Percentiles rank a stretch among this genome's conserved stretches.
These are phyloP conservation scores for Acephala macrosclerotiorum DNA, from an alignment of 2,329 filamentous ascomycete species.

Conservation along the genomic window DNA sequence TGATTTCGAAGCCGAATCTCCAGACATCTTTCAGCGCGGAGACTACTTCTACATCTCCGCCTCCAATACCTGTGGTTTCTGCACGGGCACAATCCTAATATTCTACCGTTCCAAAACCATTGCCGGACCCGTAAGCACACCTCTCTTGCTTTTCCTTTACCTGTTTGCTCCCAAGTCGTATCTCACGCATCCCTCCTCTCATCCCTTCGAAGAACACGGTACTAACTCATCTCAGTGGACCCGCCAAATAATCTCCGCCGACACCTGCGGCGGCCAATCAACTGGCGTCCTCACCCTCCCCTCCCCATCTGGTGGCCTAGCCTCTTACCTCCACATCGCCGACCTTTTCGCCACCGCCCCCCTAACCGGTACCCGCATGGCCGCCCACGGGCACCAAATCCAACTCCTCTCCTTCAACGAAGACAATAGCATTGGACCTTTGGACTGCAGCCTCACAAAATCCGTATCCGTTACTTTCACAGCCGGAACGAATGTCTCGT, in stretches of 20 bases:
- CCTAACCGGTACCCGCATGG: conserved; percentile 30
- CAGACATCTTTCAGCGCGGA: conserved; percentile 36
- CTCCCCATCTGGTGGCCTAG: conserved; percentile 15
- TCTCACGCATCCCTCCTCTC: too few relatives aligned
- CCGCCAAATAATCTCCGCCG: conserved; percentile 35
- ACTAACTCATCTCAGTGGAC: too few relatives aligned
- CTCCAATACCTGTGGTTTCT: conserved; percentile 40
- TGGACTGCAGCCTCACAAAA: conserved; percentile 28
- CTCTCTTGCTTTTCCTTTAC: too few relatives aligned
- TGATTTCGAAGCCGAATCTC: conserved; percentile 35
- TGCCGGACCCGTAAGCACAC: too few relatives aligned
- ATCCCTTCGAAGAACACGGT: too few relatives aligned
- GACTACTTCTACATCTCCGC: conserved; percentile 38
- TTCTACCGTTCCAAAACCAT: conserved; percentile 33
- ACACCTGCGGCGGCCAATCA: conserved; percentile 38
- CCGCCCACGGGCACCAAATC: conserved; percentile 34
- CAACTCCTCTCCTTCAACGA: conserved; percentile 28
- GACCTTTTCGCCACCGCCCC: conserved; percentile 33
- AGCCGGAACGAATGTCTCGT: conserved; percentile 15
- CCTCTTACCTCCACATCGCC: conserved; percentile 35
- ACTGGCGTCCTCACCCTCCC: conserved; percentile 34
- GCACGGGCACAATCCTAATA: conserved; percentile 34
- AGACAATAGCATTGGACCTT: conserved; percentile 29
- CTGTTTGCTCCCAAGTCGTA: too few relatives aligned
- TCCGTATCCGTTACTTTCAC: conserved; percentile 24